These are phyloP conservation scores for Tympanopsis confertula DNA, from an alignment of 2,329 filamentous ascomycete genomes.

Conservation along the genomic window DNA sequence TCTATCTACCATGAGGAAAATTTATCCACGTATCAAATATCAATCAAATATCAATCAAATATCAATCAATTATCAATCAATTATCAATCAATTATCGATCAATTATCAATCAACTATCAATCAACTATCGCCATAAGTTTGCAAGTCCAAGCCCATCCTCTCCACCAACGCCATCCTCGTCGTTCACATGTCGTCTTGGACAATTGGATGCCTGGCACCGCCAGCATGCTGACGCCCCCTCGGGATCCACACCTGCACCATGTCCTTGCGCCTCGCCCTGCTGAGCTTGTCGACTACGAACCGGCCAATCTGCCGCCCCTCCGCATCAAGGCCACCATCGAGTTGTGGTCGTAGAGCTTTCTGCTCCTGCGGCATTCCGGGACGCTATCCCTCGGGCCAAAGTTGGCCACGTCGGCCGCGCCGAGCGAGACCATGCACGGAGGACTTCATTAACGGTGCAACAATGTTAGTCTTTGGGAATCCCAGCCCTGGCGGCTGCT, in stretches of 20 bases:
- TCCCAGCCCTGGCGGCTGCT: conserved; percentile 33
- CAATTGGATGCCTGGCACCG: conserved; percentile 25
- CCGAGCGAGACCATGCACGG: conserved; percentile 28
- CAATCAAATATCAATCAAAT: too few relatives aligned
- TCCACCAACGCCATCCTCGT: too few relatives aligned
- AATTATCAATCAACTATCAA: too few relatives aligned
- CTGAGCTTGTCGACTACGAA: conserved; percentile 41
- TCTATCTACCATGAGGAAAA: too few relatives aligned
- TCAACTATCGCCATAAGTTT: too few relatives aligned
- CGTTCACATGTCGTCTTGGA: too few relatives aligned
- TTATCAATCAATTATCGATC: too few relatives aligned
- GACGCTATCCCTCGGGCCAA: conserved; percentile 35
- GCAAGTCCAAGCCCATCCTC: too few relatives aligned
- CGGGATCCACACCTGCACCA: conserved; percentile 37
- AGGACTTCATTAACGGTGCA: conserved; percentile 24
- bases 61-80: too few relatives aligned
- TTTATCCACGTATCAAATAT: too few relatives aligned
- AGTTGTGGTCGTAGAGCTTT: conserved; percentile 41
- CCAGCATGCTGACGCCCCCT: conserved; percentile 41
- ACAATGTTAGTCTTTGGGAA: conserved; percentile 37
- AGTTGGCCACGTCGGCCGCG: conserved; percentile 29
- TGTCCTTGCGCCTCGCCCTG: conserved; percentile 16
- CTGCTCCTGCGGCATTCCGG: conserved; percentile 22
- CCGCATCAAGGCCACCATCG: conserved; percentile 44
- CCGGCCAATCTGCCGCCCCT: conserved; percentile 30